A percentile compares a stretch with the other conserved stretches of the same genome.
Conservation (phyloP, 352 stramenopile species). For the Globisporangium mamillatum region DNA sequence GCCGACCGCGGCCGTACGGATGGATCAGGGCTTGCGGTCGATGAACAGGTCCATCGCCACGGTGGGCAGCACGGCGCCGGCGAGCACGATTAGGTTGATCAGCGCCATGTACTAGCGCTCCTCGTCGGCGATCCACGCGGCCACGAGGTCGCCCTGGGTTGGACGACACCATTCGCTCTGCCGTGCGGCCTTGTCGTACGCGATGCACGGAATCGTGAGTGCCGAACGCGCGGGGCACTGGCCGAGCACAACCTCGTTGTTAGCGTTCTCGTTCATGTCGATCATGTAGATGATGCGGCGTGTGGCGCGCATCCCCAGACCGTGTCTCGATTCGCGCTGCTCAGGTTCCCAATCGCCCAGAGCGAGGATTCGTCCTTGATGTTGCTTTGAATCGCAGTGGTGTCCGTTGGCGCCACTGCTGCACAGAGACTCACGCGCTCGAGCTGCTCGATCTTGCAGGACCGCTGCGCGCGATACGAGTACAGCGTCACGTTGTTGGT, state of each 20-base stretch:
- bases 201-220: constrained; percentile 25
- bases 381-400: not conserved
- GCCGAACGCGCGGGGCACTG: constrained; percentile 19
- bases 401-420: not conserved
- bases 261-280: constrained; percentile 10
- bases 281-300: constrained; percentile 21
- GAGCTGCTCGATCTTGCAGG: constrained; percentile 13
- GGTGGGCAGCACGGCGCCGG: constrained; percentile 23
- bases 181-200: constrained; percentile 14
- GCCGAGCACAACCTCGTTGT: not conserved
- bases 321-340: constrained; percentile 5
- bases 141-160: constrained; percentile 19
- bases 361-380: constrained; percentile 11
- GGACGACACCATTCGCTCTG: constrained; percentile 32
- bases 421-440: constrained; percentile 16
- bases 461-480: constrained; percentile 12
- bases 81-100: constrained; percentile 27
- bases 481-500: constrained; percentile 12
- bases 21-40: constrained; percentile 22
- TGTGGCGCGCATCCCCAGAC: constrained; percentile 1
- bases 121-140: constrained; percentile 27
- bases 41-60: constrained; percentile 31
- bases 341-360: constrained; percentile 25
- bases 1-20: constrained; percentile 13
- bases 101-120: constrained; percentile 26